Base-by-base conservation (phyloP, 2,329 filamentous ascomycete genomes). In the Byssochlamys sp. region DNA sequence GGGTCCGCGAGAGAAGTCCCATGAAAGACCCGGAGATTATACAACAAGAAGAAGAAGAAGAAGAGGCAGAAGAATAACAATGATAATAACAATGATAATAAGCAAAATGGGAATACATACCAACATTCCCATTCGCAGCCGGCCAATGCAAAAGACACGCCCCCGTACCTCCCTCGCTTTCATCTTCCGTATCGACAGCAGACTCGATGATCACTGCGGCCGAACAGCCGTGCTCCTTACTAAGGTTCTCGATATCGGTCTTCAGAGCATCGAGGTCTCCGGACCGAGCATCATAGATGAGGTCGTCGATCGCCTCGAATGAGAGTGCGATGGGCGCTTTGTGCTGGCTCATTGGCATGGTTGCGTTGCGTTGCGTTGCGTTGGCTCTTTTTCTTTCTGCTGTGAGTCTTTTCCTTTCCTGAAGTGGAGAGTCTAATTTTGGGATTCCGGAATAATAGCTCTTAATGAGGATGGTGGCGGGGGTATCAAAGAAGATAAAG, bases 241-340 rank as follows among this genome's bases (percentile, higher is more conserved):
- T 79, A 24, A 95, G 74, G 27, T 79, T 77, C 11, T 80, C 74
- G 55, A 95, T 78, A 60, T 77, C 78, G 49, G 75, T 68, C 52
- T 81, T 77, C 53, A 97, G 78, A 27, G 92, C 88, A 19, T 80
- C 66, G 58, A 84, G 78, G 62, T 96, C 91, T 62, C 90, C 90
- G 0, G 83, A 81, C 39, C 92, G 89, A 2, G 91, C 83, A 64
- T 90, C 85, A 77, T 96, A 96, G 64, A 97, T 83, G 63, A 97
- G 82, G 74, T 97, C 92, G 71, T 96, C 91, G 67, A 95, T 87
- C 72, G 91, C 84, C 55, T 96, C 91, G 70, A 88, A 85, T 54
- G 83, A 82, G 53, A 92, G 77, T 28, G 65, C 61, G 57, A 72
- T 55, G 53, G 67, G 67, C 39, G 39, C 14, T 24, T 45, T n/a